These are phyloP conservation scores for Sphagnum fallax DNA, from an alignment of 228 moss, liverwort and hornwort genomes.

Conservation along the genomic window DNA sequence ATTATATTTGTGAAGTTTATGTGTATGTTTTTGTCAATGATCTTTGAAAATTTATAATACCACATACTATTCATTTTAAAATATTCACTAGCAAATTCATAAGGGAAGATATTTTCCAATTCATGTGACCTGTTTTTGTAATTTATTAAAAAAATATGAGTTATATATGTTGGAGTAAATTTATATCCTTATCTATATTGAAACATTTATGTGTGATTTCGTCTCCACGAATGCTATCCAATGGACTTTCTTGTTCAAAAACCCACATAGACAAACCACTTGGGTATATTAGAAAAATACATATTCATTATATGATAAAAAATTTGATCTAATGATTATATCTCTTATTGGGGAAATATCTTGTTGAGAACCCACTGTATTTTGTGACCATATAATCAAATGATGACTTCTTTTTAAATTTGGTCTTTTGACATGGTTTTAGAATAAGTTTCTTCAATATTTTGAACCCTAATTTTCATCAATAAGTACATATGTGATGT, in stretches of 20 bases:
- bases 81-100: neutral
- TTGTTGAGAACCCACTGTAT: neutral
- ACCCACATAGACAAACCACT: neutral
- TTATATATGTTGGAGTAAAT: too few species aligned
- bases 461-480: neutral
- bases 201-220: too few species aligned
- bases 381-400: neutral
- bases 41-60: neutral
- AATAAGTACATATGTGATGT: neutral
- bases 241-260: neutral
- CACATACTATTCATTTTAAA: neutral
- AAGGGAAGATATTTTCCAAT: neutral
- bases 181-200: too few species aligned
- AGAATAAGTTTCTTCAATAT: neutral
- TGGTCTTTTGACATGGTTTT: neutral
- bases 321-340: neutral
- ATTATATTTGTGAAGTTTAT: neutral
- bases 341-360: neutral
- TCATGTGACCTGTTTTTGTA: neutral
- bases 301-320: neutral
- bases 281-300: neutral
- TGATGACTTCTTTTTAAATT: neutral
- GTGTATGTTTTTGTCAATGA: neutral
- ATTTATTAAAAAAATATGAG: too few species aligned
- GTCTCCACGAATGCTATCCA: neutral